Evolutionary conservation across 768 basidiomycete genomes (phyloP).

Genomic region (Filobasidium wieringae): DNA sequence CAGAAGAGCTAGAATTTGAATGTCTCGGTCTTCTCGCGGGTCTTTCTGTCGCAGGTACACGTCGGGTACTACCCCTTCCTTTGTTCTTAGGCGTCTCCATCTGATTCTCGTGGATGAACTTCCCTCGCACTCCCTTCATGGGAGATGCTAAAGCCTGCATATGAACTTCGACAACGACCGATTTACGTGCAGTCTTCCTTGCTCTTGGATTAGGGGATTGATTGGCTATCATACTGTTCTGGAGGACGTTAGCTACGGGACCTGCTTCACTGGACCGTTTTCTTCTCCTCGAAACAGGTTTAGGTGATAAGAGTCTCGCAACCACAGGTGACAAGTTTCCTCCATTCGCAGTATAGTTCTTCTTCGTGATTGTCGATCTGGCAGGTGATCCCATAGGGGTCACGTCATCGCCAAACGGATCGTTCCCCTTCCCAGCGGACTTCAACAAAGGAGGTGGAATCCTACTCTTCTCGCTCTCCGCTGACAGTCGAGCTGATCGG

Average conservation of each 20-base stretch:
- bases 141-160: not conserved
- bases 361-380: not conserved
- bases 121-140: not conserved
- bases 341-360: not conserved
- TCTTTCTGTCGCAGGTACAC: not conserved
- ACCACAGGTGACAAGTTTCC: not conserved
- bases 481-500: not conserved
- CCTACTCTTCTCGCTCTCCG: no score
- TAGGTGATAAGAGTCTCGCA: not conserved
- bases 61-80: not conserved
- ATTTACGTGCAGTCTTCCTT: not conserved
- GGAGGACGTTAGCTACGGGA: not conserved
- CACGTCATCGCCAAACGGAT: not conserved
- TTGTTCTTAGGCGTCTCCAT: not conserved
- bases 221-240: not conserved
- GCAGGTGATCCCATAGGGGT: not conserved
- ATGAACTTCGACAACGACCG: not conserved
- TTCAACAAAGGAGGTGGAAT: not conserved
- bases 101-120: not conserved
- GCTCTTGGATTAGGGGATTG: not conserved
- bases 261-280: not conserved
- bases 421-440: not conserved
- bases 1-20: not conserved
- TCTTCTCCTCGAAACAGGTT: not conserved
- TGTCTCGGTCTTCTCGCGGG: not conserved